These are phyloP conservation scores for Cenchrus purpureus DNA, from an alignment of 176 grass and related monocot genomes.

Conservation along the genomic window DNA sequence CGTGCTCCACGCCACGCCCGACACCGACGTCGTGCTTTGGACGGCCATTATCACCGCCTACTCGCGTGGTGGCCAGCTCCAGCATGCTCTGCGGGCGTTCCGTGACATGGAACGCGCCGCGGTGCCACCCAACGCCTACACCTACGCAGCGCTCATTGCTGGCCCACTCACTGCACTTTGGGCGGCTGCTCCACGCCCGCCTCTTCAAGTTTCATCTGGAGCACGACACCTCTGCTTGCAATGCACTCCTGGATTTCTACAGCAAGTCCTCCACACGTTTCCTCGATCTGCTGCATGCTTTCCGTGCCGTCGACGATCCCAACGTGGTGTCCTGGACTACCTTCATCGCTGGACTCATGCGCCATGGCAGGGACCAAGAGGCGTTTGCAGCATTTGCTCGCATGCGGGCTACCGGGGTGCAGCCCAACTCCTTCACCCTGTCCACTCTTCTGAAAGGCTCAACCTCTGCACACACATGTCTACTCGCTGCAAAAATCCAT, in stretches of 20 bases:
- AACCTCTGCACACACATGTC: constrained; percentile 35
- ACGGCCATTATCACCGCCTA: constrained; percentile 65
- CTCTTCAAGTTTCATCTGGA: constrained; percentile 58
- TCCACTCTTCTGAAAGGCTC: constrained; percentile 74
- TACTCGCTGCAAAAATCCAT: constrained; percentile 61
- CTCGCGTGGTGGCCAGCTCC: constrained; percentile 42
- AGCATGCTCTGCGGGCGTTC: constrained; percentile 54
- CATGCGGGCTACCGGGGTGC: constrained; percentile 62
- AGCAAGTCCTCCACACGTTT: constrained; percentile 54
- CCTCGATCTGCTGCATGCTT: constrained; percentile 40
- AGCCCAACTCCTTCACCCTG: constrained; percentile 78
- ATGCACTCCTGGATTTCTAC: constrained; percentile 70
- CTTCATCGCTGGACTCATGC: constrained; percentile 53
- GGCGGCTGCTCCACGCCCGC: constrained; percentile 63
- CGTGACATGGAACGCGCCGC: constrained; percentile 45
- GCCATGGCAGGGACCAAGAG: constrained; percentile 48
- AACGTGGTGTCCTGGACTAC: constrained; percentile 82
- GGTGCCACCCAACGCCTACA: constrained; percentile 63
- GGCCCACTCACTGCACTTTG: constrained; percentile 33
- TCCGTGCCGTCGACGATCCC: constrained; percentile 41
- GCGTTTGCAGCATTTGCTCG: constrained; percentile 46
- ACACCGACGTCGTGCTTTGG: constrained; percentile 75
- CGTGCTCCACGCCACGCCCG: constrained; percentile 55
- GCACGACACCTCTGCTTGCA: constrained; percentile 58
- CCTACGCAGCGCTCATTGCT: constrained; percentile 66